Base-by-base conservation (phyloP, 2,329 filamentous ascomycete species). In the Arthrocladium fulminans region DNA sequence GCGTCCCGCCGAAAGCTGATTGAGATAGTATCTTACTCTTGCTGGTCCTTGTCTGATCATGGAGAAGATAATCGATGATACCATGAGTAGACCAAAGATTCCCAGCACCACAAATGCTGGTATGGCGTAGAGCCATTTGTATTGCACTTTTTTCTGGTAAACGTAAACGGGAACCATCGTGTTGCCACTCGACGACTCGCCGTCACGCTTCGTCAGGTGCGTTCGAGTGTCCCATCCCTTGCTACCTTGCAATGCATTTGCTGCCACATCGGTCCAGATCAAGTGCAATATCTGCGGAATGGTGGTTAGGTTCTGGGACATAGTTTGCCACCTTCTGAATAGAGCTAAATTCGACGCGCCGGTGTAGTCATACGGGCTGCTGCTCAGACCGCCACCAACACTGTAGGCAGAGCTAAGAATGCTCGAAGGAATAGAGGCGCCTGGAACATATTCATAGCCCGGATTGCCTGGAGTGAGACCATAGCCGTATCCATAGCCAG, bases 221-320 rank as follows among this genome's bases (percentile, higher is more conserved):
- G 19, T 25, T 15, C 25, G 19, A n/a, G 23, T n/a, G 19, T 10
- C 19, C 39, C 22, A 41, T 23, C 39, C 22, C 12, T 20, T n/a
- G 12, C 19, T 25, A 13, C 39, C 39, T 41, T 41, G 39, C 13
- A 41, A 10, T 10, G 66, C 57, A 17, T 67, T 70, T 0, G 70
- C 63, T 1, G 65, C 61, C 3, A 68, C 45, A 49, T 74, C 70
- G 0, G 71, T 73, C 65, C 67, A 73, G 5, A 74, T 62, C 0
- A 72, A 57, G 50, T 72, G 68, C 7, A 71, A 53, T 8, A 73
- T 71, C 5, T 59, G 52, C 0, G 63, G 60, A 1, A 64, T 61
- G 0, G 53, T 57, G 0, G 47, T 48, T 0, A 64, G 46, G 2
- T 56, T 59, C 1, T 44, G 34, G 1, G 65, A 66, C 1, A 70